Percentiles rank a stretch among this genome's conserved stretches.
Evolutionary conservation across 352 stramenopile species (phyloP).

Genomic region (Blastocystis hominis): DNA sequence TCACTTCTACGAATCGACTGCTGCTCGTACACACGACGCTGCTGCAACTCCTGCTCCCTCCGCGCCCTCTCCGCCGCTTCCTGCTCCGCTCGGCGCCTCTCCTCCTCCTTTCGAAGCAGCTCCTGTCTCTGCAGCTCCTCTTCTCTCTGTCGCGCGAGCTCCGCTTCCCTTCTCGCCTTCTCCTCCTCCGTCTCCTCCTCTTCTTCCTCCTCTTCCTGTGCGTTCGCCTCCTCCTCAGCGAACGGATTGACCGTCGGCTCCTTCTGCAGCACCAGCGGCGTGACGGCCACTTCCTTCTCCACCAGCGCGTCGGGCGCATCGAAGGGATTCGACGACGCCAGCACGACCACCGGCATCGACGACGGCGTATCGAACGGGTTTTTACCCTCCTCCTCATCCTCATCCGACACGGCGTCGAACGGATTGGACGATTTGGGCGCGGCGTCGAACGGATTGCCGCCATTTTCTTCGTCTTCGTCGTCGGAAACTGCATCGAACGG

Average conservation of each 20-base stretch:
- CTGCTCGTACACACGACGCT: not conserved
- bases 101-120: not conserved
- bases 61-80: not conserved
- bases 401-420: not conserved
- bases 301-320: not conserved
- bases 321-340: not conserved
- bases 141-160: not conserved
- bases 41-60: not conserved
- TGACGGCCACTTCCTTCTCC: not conserved
- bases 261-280: not conserved
- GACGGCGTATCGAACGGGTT: not conserved
- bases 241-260: not conserved
- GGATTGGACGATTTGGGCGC: not conserved
- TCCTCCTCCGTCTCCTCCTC: not conserved
- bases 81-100: not conserved
- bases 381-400: not conserved
- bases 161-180: not conserved
- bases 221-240: not conserved
- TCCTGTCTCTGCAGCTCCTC: not conserved
- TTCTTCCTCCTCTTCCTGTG: not conserved
- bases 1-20: not conserved
- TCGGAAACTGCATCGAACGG: not conserved
- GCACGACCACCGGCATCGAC: not conserved
- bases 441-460: conserved; percentile 29
- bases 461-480: not conserved